Conservation (phyloP, 2,329 filamentous ascomycete genomes). For the Aspergillus alliaceus region DNA sequence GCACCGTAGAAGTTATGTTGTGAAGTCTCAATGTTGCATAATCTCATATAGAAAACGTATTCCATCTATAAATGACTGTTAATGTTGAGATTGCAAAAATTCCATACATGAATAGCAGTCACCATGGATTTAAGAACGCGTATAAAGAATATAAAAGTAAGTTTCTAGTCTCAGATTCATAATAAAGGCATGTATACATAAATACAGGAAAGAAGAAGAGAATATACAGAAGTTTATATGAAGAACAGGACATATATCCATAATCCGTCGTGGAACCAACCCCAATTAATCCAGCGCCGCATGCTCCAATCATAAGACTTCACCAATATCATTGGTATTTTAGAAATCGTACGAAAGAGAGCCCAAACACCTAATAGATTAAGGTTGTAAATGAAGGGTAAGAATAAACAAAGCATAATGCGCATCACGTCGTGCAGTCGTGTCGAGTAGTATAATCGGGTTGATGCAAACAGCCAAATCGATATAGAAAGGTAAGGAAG, state of each 20-base stretch:
- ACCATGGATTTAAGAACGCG: neutral
- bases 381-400: constrained; percentile 9
- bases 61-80: neutral
- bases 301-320: constrained; percentile 10
- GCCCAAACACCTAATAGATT: neutral
- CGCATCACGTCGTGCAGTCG: constrained; percentile 34
- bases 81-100: too few relatives aligned
- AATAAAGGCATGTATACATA: constrained; percentile 14
- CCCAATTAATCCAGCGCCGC: constrained; percentile 12
- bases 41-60: neutral
- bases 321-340: neutral
- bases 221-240: constrained; percentile 2
- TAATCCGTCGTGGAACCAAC: constrained; percentile 19
- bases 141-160: neutral
- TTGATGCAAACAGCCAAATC: constrained; percentile 16
- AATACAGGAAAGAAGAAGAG: constrained; percentile 10
- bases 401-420: constrained; percentile 29
- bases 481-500: constrained; percentile 8
- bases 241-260: constrained; percentile 16
- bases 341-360: neutral
- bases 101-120: neutral
- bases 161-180: neutral
- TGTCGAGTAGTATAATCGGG: constrained; percentile 27
- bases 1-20: too few relatives aligned
- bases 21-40: too few relatives aligned